Evolutionary conservation across 2,329 filamentous ascomycete genomes (phyloP).

Genomic region (Didymosphaeria variabile): DNA sequence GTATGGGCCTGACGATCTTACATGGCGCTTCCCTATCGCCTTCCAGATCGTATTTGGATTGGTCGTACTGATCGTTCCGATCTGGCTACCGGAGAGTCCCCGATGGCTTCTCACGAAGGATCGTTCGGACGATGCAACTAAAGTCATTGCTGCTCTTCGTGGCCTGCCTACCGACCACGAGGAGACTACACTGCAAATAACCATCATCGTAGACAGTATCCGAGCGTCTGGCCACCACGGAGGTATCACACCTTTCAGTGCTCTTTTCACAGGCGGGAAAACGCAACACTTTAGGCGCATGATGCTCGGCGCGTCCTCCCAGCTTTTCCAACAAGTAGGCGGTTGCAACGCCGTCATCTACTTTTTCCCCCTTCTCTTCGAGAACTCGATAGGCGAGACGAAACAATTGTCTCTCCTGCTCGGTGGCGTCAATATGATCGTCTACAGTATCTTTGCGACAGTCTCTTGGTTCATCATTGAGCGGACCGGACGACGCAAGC

Average conservation of each 20-base stretch:
- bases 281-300: slow-evolving; percentile 73
- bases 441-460: slow-evolving; percentile 65
- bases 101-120: slow-evolving; percentile 72
- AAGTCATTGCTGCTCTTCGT: slow-evolving; percentile 61
- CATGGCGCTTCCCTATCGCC: slow-evolving; percentile 63
- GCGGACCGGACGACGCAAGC: slow-evolving; percentile 61
- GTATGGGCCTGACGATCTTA: slow-evolving; percentile 40
- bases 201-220: slow-evolving; percentile 71
- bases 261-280: slow-evolving; percentile 68
- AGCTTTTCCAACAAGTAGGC: slow-evolving; percentile 41
- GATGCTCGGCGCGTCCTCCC: slow-evolving; percentile 65
- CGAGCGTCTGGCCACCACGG: slow-evolving; percentile 52
- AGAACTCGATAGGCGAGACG: slow-evolving; percentile 60
- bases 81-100: slow-evolving; percentile 69
- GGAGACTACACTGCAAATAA: slow-evolving; percentile 67
- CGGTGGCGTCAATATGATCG: slow-evolving; percentile 62
- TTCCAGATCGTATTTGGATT: slow-evolving; percentile 62
- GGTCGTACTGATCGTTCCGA: slow-evolving; percentile 65
- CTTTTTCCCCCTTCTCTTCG: slow-evolving; percentile 54
- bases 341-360: slow-evolving; percentile 55
- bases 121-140: slow-evolving; percentile 66
- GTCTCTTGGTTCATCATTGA: slow-evolving; percentile 72
- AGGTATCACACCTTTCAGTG: slow-evolving; percentile 57
- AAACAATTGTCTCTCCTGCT: slow-evolving; percentile 55
- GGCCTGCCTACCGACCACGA: slow-evolving; percentile 60